Conservation (phyloP, 2,329 filamentous ascomycete species). For the Alternaria dauci region DNA sequence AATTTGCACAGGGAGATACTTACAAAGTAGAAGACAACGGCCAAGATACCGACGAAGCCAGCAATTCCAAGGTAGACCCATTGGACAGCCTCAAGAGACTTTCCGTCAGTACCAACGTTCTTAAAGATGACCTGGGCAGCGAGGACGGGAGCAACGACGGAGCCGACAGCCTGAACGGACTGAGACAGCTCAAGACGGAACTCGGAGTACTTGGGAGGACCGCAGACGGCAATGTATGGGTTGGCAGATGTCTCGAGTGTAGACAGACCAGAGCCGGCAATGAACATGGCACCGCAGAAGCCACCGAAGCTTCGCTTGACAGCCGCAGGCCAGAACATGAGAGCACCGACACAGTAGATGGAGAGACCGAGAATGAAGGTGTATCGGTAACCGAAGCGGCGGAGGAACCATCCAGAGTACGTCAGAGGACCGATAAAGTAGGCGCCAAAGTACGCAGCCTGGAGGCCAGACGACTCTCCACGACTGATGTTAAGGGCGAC, state of each 20-base stretch:
- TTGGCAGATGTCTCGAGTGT: constrained; percentile 82
- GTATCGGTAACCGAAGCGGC: constrained; percentile 78
- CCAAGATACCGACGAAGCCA: constrained; percentile 73
- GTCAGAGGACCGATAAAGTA: constrained; percentile 64
- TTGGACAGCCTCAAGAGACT: constrained; percentile 73
- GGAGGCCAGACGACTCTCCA: constrained; percentile 68
- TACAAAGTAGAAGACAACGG: constrained; percentile 69
- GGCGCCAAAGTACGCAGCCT: constrained; percentile 70
- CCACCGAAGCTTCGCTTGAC: constrained; percentile 76
- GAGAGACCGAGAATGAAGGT: constrained; percentile 79
- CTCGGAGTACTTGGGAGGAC: constrained; percentile 76
- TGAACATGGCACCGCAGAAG: constrained; percentile 75
- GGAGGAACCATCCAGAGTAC: constrained; percentile 68
- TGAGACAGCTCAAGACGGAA: constrained; percentile 81
- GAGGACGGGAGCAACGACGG: constrained; percentile 75
- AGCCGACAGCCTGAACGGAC: constrained; percentile 78
- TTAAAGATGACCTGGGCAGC: constrained; percentile 79
- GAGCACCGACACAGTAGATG: constrained; percentile 72
- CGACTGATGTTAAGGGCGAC: constrained; percentile 55
- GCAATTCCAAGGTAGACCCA: constrained; percentile 85
- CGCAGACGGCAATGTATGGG: constrained; percentile 66
- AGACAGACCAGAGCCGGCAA: constrained; percentile 76
- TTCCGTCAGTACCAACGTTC: constrained; percentile 63
- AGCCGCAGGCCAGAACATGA: constrained; percentile 86
- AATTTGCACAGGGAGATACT: not conserved